Conservation (phyloP, 306 rosid genomes). For the Carpinus fangiana region DNA sequence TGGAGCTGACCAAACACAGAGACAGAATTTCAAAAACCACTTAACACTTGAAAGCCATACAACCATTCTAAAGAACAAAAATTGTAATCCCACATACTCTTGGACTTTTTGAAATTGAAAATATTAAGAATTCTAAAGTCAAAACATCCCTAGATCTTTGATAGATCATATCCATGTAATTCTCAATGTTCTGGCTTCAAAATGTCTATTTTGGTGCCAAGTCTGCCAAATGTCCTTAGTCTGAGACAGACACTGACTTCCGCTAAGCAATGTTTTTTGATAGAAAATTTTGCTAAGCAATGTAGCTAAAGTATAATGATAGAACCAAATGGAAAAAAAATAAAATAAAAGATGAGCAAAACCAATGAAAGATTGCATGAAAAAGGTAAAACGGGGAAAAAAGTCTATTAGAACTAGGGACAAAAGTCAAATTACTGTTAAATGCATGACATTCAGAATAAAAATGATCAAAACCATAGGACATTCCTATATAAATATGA, state of each 20-base stretch:
- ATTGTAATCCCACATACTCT: neutral
- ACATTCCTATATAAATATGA: neutral
- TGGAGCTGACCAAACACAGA: slow-evolving; percentile 57
- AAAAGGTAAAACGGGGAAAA: neutral
- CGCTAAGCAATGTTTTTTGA: neutral
- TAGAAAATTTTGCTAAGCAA: neutral
- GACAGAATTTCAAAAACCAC: slow-evolving; percentile 14
- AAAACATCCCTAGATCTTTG: neutral
- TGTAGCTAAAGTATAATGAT: neutral
- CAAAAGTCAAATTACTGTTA: neutral
- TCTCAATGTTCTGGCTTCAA: neutral
- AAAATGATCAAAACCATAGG: neutral
- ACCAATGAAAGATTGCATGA: neutral
- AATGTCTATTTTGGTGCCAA: neutral
- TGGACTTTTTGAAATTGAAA: neutral
- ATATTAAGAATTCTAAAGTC: neutral
- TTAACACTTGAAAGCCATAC: neutral
- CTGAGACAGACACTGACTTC: neutral
- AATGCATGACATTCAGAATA: neutral
- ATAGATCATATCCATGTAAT: neutral
- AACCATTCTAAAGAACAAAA: neutral
- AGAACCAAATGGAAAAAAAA: neutral
- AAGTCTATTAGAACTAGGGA: neutral
- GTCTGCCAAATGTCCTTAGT: neutral
- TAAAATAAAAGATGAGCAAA: neutral